These are phyloP conservation scores for Scutellaria minor DNA, from an alignment of 257 asterid genomes.

Conservation along the genomic window DNA sequence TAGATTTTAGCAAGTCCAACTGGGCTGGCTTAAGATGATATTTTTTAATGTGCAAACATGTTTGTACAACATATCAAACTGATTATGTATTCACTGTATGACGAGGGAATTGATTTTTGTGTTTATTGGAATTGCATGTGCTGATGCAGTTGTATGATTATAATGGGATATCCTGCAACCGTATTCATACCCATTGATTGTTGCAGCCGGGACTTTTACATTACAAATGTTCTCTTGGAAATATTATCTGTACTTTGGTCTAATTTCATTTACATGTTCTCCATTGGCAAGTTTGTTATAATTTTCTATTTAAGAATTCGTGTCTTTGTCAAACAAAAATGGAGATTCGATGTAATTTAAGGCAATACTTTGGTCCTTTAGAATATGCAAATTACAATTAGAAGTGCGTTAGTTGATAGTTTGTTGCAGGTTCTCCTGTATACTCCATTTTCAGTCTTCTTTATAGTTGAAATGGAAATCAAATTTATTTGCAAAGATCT, in stretches of 20 bases:
- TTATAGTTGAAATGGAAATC: conserved; percentile 14
- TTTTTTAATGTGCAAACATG: no score
- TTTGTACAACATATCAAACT: no score
- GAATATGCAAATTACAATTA: conserved; percentile 21
- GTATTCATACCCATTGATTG: not conserved
- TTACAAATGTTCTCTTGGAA: not conserved
- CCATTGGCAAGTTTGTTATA: not conserved
- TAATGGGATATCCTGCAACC: not conserved
- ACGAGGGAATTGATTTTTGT: no score
- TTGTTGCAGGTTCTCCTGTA: conserved; percentile 23
- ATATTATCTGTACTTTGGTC: not conserved
- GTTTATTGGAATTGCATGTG: no score
- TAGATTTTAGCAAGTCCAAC: no score
- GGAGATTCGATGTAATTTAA: not conserved
- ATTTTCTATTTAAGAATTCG: not conserved
- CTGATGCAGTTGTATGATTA: no score
- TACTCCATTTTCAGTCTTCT: not conserved
- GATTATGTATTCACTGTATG: no score
- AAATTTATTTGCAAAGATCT: conserved; percentile 26
- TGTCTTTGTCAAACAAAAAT: not conserved
- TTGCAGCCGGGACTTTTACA: conserved; percentile 27
- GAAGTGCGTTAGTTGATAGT: conserved; percentile 32
- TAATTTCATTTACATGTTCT: not conserved
- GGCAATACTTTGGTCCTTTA: conserved; percentile 1
- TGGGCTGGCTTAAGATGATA: no score